Evolutionary conservation across 495 filamentous ascomycete genomes (phyloP).

Genomic region (Lepidopterella palustris): DNA sequence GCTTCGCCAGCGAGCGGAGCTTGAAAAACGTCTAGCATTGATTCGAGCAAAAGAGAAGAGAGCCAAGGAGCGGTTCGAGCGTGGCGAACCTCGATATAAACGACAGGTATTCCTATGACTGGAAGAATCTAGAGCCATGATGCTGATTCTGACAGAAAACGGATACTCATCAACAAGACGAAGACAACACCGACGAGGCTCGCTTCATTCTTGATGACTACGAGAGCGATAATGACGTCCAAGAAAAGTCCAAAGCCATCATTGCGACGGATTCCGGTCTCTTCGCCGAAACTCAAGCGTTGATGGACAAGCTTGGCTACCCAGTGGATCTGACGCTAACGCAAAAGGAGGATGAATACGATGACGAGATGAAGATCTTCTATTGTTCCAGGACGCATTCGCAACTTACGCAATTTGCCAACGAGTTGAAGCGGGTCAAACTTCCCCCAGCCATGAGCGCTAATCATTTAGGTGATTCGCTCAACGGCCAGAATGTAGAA

Average conservation of each 20-base stretch:
- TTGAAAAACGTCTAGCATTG: constrained; percentile 62
- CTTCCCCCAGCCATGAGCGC: constrained; percentile 56
- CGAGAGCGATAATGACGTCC: constrained; percentile 57
- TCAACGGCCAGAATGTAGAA: constrained; percentile 26
- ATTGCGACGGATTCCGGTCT: constrained; percentile 35
- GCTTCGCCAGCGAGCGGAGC: constrained; percentile 56
- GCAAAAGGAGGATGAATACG: constrained; percentile 49
- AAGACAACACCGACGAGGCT: constrained; percentile 48
- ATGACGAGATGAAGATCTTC: constrained; percentile 56
- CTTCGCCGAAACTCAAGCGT: constrained; percentile 55
- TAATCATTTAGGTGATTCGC: constrained; percentile 30
- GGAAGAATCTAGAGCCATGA: background rate
- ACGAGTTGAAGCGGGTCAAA: constrained; percentile 74
- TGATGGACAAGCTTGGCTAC: constrained; percentile 54
- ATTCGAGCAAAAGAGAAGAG: constrained; percentile 63
- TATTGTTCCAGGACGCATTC: constrained; percentile 96
- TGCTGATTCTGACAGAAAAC: constrained; percentile 6
- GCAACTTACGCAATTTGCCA: constrained; percentile 88
- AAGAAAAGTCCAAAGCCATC: constrained; percentile 24
- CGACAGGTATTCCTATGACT: constrained; percentile 40
- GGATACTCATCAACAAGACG: background rate
- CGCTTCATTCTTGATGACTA: constrained; percentile 76
- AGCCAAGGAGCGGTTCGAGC: constrained; percentile 45
- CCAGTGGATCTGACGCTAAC: constrained; percentile 40
- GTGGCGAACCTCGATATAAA: constrained; percentile 43